Base-by-base conservation (phyloP, 2,329 filamentous ascomycete species). In the Hawksworthiomyces lignivorus region DNA sequence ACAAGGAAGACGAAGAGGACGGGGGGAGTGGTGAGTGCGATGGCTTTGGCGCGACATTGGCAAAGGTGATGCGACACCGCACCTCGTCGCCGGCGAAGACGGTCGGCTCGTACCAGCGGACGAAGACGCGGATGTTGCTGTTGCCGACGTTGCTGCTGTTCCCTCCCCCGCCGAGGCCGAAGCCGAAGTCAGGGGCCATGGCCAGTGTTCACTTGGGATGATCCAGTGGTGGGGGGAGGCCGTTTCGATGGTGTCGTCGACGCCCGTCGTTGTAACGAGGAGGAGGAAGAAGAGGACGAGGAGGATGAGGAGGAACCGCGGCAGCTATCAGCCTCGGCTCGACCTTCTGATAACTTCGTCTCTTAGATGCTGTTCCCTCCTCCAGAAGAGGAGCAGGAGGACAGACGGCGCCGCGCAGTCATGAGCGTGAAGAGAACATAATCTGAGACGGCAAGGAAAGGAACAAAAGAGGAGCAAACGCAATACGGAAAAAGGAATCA, bases 21-120 rank as follows among this genome's bases (percentile, higher is more conserved):
- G 36, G 17, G 39, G 33, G 30, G 36, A 11, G 37, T 19, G 46
- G 39, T 18, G 28, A 18, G 29, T 11, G 37, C 45, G 38, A 22
- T 26, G 34, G 50, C 46, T 43, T 44, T 33, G 32, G 44, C 31
- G 77, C 73, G 49, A 89, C 75, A 61, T 98, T 98, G 65, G 84
- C 90, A 68, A 98, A 98, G 38, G 87, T 96, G 62, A 98, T 94
- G 52, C 82, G 88, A 65, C 92, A 97, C 67, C 89, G 86, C 57
- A 97, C 77, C 58, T 95, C 84, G 70, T 98, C 92, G 63, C 92
- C 92, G 44, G 92, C 87, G 66, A 97, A 98, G 55, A 98, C 87
- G 48, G 86, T 89, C 62, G 90, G 82, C 59, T 94, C 86, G 62
- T 87, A 84, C 85, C 90, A 98, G 67, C 83, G 82, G 62, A 98